Base-by-base conservation (phyloP, 2,329 filamentous ascomycete species). In the Didymella segeticola region DNA sequence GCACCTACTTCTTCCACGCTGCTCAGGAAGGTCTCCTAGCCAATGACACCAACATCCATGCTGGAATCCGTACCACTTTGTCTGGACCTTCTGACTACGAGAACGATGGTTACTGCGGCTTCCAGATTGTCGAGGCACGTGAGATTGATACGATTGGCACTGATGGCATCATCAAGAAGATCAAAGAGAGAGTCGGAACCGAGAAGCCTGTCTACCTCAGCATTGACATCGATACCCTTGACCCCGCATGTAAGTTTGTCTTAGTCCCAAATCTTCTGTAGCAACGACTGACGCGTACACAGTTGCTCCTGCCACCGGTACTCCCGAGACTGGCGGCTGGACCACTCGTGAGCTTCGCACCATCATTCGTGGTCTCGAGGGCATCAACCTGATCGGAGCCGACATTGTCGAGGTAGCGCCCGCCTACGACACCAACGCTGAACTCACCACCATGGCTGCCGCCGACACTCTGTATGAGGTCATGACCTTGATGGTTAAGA, bases 1-100 rank as follows among this genome's bases (percentile, higher is more conserved):
- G 91, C 34, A 95, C 90, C 1, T 95, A 95, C 79, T 96, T 96
- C 77, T 95, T 88, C 77, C 89, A 93, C 71, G 91, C 90, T 0
- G 78, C 88, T 1, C 84, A 87, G 75, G 90, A 95, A 71, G 91
- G 91, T 2, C 80, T 95, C 14, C 80, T 96, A 17, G 82, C 82
- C 58, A 96, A 95, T 69, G 89, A 95, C 78, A 89, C 85, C 62
- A 93, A 92, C 76, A 92, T 96, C 75, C 91, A 96, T 72, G 91
- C 90, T 14, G 91, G 91, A 31, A 95, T 96, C 72, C 86, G 91
- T 50, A 95, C 91, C 0, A 95, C 90, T 2, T 80, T 95, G 15
- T 89, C 85, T 54, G 90, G 90, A 0, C 86, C 88, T 0, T 89
- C 85, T 15, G 90, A 93, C 77, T 93, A 93, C 73, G 89, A 91